Conservation (phyloP, 2,329 filamentous ascomycete genomes). For the Cercospora sp. region DNA sequence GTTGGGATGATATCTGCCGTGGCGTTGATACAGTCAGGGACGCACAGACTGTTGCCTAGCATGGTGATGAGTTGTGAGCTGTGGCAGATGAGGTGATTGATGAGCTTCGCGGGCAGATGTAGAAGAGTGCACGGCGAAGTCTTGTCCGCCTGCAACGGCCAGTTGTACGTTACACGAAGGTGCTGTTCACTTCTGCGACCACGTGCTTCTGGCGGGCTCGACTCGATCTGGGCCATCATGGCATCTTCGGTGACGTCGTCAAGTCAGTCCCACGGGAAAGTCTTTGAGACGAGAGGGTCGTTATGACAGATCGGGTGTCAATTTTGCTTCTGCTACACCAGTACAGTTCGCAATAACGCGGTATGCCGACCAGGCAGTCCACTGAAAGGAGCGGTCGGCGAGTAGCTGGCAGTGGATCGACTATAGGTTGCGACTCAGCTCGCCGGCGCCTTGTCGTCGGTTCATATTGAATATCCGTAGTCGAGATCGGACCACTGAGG, state of each 20-base stretch:
- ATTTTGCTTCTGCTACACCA: neutral
- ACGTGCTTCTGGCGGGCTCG: neutral
- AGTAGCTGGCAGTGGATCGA: neutral
- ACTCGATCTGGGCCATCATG: neutral
- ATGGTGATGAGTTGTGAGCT: neutral
- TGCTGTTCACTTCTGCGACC: neutral
- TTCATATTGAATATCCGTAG: neutral
- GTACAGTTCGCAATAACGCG: neutral
- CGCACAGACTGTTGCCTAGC: neutral
- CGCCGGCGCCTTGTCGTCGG: neutral
- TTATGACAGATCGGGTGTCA: neutral
- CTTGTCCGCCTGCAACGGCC: neutral
- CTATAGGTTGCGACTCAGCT: neutral
- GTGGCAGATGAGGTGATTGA: neutral
- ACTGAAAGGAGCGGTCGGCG: neutral
- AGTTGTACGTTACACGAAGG: neutral
- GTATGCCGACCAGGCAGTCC: neutral
- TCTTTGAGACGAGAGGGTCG: neutral
- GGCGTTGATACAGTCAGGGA: too few species aligned
- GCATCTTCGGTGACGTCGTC: neutral
- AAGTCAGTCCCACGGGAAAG: neutral
- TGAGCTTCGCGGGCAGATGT: neutral
- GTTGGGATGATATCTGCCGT: neutral
- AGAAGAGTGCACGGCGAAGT: neutral
- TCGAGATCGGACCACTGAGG: neutral